Conservation (phyloP, 371 early-diverging fungal genomes). For the Funneliformis caledonium region DNA sequence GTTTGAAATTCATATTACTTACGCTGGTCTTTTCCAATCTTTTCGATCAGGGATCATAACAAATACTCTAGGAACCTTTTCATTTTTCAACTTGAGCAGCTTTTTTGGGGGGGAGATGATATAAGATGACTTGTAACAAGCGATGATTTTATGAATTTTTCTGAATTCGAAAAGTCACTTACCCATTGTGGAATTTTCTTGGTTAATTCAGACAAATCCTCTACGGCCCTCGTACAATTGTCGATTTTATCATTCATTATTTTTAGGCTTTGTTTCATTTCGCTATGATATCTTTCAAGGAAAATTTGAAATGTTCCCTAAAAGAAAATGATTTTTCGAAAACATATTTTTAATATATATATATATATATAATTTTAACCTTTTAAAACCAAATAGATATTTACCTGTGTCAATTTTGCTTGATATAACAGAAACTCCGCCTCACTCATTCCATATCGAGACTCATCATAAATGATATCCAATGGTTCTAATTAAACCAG, state of each 20-base stretch:
- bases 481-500: not conserved
- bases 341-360: not conserved
- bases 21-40: slow-evolving; percentile 15
- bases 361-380: too few relatives aligned
- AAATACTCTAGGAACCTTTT: slow-evolving; percentile 13
- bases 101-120: not conserved
- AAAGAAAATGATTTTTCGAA: not conserved
- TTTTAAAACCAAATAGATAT: too few relatives aligned
- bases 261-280: not conserved
- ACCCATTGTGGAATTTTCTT: slow-evolving; percentile 1
- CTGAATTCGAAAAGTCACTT: not conserved
- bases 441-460: not conserved
- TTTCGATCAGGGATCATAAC: not conserved
- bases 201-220: not conserved
- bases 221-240: not conserved
- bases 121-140: too few relatives aligned
- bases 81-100: not conserved
- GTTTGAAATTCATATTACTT: not conserved
- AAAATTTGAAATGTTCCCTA: not conserved
- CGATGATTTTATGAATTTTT: not conserved
- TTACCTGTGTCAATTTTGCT: too few relatives aligned
- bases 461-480: not conserved
- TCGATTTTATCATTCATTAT: not conserved
- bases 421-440: not conserved
- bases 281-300: not conserved